Base-by-base conservation (phyloP, 2,329 filamentous ascomycete genomes). In the Byssoonygena ceratinophila region DNA sequence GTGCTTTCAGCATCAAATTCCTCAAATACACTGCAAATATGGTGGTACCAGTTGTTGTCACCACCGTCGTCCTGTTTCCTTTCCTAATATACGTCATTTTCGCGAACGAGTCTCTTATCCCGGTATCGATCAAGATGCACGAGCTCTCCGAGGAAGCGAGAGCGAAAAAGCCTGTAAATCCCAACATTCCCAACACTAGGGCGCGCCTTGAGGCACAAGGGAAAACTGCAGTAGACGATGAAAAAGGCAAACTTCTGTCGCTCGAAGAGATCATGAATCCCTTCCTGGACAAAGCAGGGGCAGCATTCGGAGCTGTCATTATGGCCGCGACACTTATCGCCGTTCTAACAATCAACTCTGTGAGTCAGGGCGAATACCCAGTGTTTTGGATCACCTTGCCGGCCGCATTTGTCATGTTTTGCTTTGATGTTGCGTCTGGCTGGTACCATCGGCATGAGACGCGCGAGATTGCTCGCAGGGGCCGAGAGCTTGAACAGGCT, bases 231-330 rank as follows among this genome's bases (percentile, higher is more conserved):
- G 40, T 16, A 6, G 63, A 74, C 27, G 68, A 74, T 6, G 76
- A 80, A 25, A 66, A 78, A 53, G 72, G 68, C 2, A 76, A 83
- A 56, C 65, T 77, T 0, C 67, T 83, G 0, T 81, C 81, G 0
- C 74, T 87, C 0, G 82, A 84, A 57, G 83, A 87, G 60, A 85
- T 87, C 59, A 78, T 87, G 76, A 85, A 87, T 57, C 84, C 84
- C 0, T 87, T 83, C 54, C 65, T 87, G 0, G 84, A 88, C 61
- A 84, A 80, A 57, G 69, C 72, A 2, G 79, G 83, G 7, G 84
- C 84, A 0, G 70, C 71, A 0, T 82, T 86, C 52, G 83, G 83
- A 1, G 79, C 75, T 0, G 57, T 79, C 4, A 71, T 87, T 52
- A 87, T 88, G 82, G 75, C 81, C 1, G 74, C 72, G 0, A 85